These are phyloP conservation scores for Tagetes patula DNA, from an alignment of 129 eudicot genomes.

Conservation along the genomic window DNA sequence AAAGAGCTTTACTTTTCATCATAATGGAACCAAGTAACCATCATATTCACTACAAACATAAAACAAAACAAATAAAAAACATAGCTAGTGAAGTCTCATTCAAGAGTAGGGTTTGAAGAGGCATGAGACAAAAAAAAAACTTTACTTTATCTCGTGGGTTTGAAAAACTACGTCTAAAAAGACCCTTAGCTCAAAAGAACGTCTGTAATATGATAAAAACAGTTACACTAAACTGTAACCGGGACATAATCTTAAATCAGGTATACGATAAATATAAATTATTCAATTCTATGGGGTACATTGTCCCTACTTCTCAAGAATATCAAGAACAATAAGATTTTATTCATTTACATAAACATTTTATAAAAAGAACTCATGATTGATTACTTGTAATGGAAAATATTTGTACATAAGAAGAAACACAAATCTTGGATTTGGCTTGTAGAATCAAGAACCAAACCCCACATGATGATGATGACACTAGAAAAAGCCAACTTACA, in stretches of 20 bases:
- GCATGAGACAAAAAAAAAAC: too few relatives aligned
- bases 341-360: conserved; percentile 8
- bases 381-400: conserved; percentile 22
- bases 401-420: not conserved
- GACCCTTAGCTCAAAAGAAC: too few relatives aligned
- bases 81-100: too few relatives aligned
- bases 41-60: not conserved
- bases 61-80: too few relatives aligned
- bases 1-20: not conserved
- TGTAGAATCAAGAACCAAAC: conserved; percentile 30
- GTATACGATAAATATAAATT: not conserved
- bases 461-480: conserved; percentile 42
- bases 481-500: conserved; percentile 36
- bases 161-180: too few relatives aligned
- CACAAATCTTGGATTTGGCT: conserved; percentile 29
- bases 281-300: not conserved
- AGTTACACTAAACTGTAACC: not conserved
- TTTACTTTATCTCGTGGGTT: too few relatives aligned
- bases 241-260: not conserved
- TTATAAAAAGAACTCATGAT: conserved; percentile 1
- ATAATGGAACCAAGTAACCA: conserved; percentile 4
- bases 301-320: not conserved
- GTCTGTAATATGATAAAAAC: not conserved
- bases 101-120: too few relatives aligned
- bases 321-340: not conserved